Evolutionary conservation across 192 early-diverging fungal species (phyloP).

Genomic region (Entomortierella parvispora): DNA sequence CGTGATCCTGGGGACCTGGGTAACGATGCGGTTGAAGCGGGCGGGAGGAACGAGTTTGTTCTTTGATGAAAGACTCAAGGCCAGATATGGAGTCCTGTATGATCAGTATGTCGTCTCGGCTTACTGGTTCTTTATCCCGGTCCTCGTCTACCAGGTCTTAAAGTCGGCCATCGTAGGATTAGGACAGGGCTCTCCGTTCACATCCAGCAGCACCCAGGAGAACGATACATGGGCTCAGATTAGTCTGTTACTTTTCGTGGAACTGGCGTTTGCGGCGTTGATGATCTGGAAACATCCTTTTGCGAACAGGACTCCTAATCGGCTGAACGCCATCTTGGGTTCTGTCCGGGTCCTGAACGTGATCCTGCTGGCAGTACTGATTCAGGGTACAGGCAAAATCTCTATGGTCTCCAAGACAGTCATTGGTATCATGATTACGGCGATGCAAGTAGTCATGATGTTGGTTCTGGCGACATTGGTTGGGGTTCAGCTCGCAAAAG

Average conservation of each 20-base stretch:
- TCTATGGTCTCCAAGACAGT: slow-evolving; percentile 27
- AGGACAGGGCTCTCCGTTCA: slow-evolving; percentile 2
- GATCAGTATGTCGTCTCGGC: slow-evolving; percentile 39
- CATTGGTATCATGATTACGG: slow-evolving; percentile 14
- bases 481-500: slow-evolving; percentile 19
- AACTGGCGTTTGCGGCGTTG: slow-evolving; percentile 21
- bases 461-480: slow-evolving; percentile 19
- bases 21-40: slow-evolving; percentile 26
- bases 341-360: slow-evolving; percentile 43
- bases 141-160: slow-evolving; percentile 25
- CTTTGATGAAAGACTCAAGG: slow-evolving; percentile 37
- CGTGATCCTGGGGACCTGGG: slow-evolving; percentile 15
- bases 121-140: slow-evolving; percentile 50
- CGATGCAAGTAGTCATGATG: slow-evolving; percentile 37
- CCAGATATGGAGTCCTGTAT: slow-evolving; percentile 45
- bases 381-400: slow-evolving; percentile 5
- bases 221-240: slow-evolving; percentile 25
- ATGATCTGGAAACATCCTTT: slow-evolving; percentile 42
- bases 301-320: slow-evolving; percentile 18
- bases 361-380: slow-evolving; percentile 28
- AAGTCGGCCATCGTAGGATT: slow-evolving; percentile 41
- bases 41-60: slow-evolving; percentile 38
- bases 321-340: slow-evolving; percentile 23
- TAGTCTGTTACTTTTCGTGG: slow-evolving; percentile 21
- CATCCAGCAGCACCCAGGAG: slow-evolving; percentile 13